Conservation (phyloP, 208 protist species). For the Kentomonas sorsogonicus region DNA sequence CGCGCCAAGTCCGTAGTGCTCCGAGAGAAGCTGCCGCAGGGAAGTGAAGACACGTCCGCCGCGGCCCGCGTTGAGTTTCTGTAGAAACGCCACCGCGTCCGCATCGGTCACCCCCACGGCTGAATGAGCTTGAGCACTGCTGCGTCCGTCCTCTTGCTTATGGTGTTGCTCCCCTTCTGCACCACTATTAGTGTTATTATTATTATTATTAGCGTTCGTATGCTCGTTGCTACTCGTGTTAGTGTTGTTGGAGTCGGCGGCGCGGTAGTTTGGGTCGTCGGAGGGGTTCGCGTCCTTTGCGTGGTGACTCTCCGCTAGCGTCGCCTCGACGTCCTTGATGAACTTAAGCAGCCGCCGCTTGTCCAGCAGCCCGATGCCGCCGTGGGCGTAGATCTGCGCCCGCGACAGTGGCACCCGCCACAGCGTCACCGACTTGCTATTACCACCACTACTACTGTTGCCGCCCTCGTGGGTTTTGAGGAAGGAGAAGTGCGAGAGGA, state of each 20-base stretch:
- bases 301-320: slow-evolving; percentile 72
- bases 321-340: slow-evolving; percentile 72
- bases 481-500: slow-evolving; percentile 45
- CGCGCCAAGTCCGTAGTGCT: slow-evolving; percentile 39
- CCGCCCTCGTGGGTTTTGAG: slow-evolving; percentile 9
- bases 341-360: slow-evolving; percentile 92
- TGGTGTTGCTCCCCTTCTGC: background rate
- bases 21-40: slow-evolving; percentile 34
- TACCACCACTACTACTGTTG: background rate
- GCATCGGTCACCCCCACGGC: slow-evolving; percentile 17
- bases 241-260: background rate
- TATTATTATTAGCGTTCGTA: slow-evolving; percentile 5
- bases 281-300: slow-evolving; percentile 42
- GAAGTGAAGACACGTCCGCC: slow-evolving; percentile 22
- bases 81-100: slow-evolving; percentile 13
- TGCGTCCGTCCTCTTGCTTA: background rate
- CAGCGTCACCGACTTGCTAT: background rate
- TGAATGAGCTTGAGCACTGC: too few relatives aligned
- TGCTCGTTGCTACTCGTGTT: background rate
- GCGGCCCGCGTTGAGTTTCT: slow-evolving; percentile 8
- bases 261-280: slow-evolving; percentile 28
- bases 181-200: slow-evolving; percentile 11
- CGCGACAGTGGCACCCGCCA: slow-evolving; percentile 74
- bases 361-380: slow-evolving; percentile 58
- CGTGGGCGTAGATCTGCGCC: slow-evolving; percentile 66